Evolutionary conservation across 2,329 filamentous ascomycete species (phyloP), one percentile per base, ranked within the genome.

Genomic region (Didymella pomorum): DNA sequence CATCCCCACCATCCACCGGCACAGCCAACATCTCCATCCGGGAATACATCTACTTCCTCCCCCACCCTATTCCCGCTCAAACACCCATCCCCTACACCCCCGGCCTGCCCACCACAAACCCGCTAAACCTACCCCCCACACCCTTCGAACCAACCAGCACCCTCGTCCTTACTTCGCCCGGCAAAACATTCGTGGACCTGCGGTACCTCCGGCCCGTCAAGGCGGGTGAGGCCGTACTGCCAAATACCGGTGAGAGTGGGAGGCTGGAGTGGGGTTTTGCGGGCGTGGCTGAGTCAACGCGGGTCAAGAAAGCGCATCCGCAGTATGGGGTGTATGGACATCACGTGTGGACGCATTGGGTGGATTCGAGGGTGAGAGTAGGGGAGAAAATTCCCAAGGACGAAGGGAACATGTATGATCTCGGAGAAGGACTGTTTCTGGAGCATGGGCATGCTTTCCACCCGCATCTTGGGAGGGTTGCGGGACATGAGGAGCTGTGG

Each of bases 401-500:
- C 60, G 80, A 85, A 44, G 87, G 86, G 1, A 80, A 85, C 65
- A 86, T 87, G 79, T 80, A 81, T 41, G 74, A 4, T 71, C 80
- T 67, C 76, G 64, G 42, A 21, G 53, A 14, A 0, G 57, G 47
- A 0, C 52, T 60, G 11, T 69, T 61, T 7, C 69, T 80, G 8
- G 88, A 91, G 71, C 83, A 76, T 42, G 88, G 88, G 0, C 66
- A 67, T 12, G 89, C 89, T 83, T 74, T 82, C 11, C 87, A 89
- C 63, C 86, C 86, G 0, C 23, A 33, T 18, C 78, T 74, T 0
- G 86, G 84, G 1, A 83, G 83, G 0, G 41, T 67, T 0, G 71
- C 81, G 37, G 81, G 81, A 1, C 92, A 93, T 64, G 88, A 91
- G 71, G 89, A 92, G 73, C 70, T 89, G 2, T 91, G 89, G 89